Percentiles rank a stretch among this genome's conserved stretches.
These are phyloP conservation scores for Kentomonas sorsogonicus DNA, from an alignment of 208 protist species.

Conservation along the genomic window DNA sequence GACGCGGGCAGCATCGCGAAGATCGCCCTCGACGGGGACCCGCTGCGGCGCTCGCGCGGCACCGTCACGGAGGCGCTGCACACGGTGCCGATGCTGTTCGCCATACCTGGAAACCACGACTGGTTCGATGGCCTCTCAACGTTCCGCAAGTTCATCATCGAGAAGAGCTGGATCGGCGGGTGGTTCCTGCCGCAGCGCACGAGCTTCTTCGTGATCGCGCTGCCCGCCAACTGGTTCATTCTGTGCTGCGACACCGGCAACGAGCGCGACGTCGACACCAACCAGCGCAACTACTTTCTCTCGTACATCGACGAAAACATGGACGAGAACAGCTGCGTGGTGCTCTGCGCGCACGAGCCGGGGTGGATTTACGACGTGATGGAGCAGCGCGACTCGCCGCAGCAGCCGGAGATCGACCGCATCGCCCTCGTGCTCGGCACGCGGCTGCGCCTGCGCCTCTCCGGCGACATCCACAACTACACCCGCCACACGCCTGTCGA, in stretches of 20 bases:
- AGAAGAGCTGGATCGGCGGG: slow-evolving; percentile 67
- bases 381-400: slow-evolving; percentile 23
- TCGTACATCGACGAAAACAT: slow-evolving; percentile 64
- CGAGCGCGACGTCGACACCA: slow-evolving; percentile 63
- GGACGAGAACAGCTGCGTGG: slow-evolving; percentile 64
- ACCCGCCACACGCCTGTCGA: slow-evolving; percentile 59
- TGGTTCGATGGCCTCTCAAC: slow-evolving; percentile 85
- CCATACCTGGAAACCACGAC: slow-evolving; percentile 87
- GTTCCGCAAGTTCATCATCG: slow-evolving; percentile 73
- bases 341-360: slow-evolving; percentile 64
- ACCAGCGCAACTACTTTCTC: slow-evolving; percentile 85
- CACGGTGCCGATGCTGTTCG: slow-evolving; percentile 66
- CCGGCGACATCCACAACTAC: slow-evolving; percentile 88
- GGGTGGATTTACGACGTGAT: slow-evolving; percentile 74
- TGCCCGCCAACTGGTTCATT: slow-evolving; percentile 85
- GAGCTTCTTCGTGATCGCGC: slow-evolving; percentile 71
- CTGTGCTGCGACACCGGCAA: slow-evolving; percentile 77
- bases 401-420: slow-evolving; percentile 50
- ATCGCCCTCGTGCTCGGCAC: slow-evolving; percentile 55
- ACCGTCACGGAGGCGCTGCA: slow-evolving; percentile 48
- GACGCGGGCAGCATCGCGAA: slow-evolving; percentile 33
- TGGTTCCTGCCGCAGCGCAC: slow-evolving; percentile 85
- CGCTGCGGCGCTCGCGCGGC: slow-evolving; percentile 16
- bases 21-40: slow-evolving; percentile 24
- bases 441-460: slow-evolving; percentile 52